Conservation (phyloP, 129 eudicot genomes). For the Ambrosia artemisiifolia region DNA sequence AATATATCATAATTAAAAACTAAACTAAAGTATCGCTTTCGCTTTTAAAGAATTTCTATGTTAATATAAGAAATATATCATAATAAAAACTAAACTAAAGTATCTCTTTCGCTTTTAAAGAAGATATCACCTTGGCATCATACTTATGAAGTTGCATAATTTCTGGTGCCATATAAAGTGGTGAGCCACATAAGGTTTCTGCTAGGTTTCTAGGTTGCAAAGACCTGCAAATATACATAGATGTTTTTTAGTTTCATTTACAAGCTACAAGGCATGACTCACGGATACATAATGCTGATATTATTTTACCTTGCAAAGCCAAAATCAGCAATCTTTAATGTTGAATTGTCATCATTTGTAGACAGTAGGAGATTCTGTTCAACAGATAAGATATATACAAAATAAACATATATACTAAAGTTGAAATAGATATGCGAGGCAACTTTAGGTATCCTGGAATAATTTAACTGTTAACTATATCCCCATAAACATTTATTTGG, state of each 20-base stretch:
- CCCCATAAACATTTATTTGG: background rate
- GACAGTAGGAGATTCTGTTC: conserved; percentile 84
- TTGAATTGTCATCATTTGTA: conserved; percentile 64
- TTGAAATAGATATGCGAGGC: background rate
- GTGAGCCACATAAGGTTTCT: conserved; percentile 98
- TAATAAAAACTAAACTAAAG: conserved; percentile 5
- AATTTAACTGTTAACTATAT: background rate
- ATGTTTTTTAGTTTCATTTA: background rate
- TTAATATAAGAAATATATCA: conserved; percentile 21
- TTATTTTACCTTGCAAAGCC: conserved; percentile 83
- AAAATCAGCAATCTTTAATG: conserved; percentile 94
- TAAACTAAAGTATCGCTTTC: no score
- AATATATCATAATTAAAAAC: no score
- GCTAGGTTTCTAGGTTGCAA: conserved; percentile 88
- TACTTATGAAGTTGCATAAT: conserved; percentile 91
- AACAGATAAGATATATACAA: conserved; percentile 20
- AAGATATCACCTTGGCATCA: conserved; percentile 82
- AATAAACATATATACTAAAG: conserved; percentile 12
- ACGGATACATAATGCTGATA: background rate
- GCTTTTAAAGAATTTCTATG: conserved; percentile 12
- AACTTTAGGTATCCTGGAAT: background rate
- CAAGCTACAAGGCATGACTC: conserved; percentile 5
- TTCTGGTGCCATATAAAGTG: conserved; percentile 90
- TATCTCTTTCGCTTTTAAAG: background rate
- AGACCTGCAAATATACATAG: conserved; percentile 51